Conservation (phyloP, 164 flowering plant genomes). For the Berberis thunbergii region DNA sequence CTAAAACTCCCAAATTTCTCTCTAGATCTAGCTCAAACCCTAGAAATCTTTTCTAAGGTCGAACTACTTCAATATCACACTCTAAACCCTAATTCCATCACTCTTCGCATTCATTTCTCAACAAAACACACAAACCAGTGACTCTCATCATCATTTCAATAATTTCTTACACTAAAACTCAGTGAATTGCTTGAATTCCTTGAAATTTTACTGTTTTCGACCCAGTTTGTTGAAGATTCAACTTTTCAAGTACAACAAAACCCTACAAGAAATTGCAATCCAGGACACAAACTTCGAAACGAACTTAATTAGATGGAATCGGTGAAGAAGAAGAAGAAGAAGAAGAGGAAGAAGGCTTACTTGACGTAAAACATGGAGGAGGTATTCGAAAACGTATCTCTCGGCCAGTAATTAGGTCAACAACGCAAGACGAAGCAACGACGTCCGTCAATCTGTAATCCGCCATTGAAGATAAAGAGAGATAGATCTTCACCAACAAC, state of each 20-base stretch:
- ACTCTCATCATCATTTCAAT: too few relatives aligned
- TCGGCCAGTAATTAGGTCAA: constrained; percentile 6
- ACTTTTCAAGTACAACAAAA: too few relatives aligned
- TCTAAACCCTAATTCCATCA: too few relatives aligned
- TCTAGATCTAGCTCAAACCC: not conserved
- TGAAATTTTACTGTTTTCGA: too few relatives aligned
- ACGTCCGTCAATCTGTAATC: constrained; percentile 1
- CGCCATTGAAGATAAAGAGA: constrained; percentile 2
- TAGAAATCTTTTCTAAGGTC: not conserved
- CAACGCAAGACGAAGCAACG: not conserved
- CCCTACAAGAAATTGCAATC: too few relatives aligned
- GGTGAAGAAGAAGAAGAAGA: not conserved
- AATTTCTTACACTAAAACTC: too few relatives aligned
- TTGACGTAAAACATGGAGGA: not conserved
- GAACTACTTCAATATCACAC: too few relatives aligned
- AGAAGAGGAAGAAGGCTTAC: not conserved
- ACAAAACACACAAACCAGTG: too few relatives aligned
- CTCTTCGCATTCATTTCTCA: too few relatives aligned
- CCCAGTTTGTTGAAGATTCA: too few relatives aligned
- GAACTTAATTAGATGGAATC: not conserved
- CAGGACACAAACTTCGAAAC: not conserved
- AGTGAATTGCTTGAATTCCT: too few relatives aligned
- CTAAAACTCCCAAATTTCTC: not conserved
- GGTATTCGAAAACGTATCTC: constrained; percentile 8
- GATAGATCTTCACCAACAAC: too few relatives aligned